phyloP scores from a whole-genome alignment of 768 basidiomycete genomes.

The Galerina marginata region DNA sequence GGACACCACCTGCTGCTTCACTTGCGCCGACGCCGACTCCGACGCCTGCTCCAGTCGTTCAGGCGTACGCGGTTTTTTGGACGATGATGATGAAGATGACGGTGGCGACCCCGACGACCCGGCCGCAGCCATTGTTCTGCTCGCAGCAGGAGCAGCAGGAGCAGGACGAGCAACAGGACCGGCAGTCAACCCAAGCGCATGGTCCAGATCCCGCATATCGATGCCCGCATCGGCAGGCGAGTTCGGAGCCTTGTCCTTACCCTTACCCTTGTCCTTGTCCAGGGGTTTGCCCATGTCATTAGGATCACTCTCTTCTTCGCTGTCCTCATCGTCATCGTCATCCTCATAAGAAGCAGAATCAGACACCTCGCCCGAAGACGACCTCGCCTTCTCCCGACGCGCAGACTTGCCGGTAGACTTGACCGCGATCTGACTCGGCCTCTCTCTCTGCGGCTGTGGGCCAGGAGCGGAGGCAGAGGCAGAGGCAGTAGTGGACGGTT shows the following conservation, averaged over 20 bases:
- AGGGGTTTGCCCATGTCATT: background rate
- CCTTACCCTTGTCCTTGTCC: background rate
- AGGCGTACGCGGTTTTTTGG: no score
- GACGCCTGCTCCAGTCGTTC: no score
- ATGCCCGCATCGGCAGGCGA: background rate
- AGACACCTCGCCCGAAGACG: background rate
- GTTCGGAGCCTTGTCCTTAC: no score
- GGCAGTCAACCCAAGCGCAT: background rate
- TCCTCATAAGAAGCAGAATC: background rate
- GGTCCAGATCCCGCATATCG: slow-evolving; percentile 7
- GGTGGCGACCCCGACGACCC: background rate
- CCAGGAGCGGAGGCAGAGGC: no score
- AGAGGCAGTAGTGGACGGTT: no score
- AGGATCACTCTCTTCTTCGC: background rate
- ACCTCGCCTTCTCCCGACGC: background rate
- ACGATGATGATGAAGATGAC: no score
- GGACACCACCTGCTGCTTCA: no score
- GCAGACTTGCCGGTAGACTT: background rate
- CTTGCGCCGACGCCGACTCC: no score
- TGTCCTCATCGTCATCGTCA: background rate
- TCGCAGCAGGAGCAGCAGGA: background rate
- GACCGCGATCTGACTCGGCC: background rate
- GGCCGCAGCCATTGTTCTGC: background rate
- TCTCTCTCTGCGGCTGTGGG: background rate
- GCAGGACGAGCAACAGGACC: background rate